These are phyloP conservation scores for Globisporangium nodosum DNA, from an alignment of 352 stramenopile species.

Conservation along the genomic window DNA sequence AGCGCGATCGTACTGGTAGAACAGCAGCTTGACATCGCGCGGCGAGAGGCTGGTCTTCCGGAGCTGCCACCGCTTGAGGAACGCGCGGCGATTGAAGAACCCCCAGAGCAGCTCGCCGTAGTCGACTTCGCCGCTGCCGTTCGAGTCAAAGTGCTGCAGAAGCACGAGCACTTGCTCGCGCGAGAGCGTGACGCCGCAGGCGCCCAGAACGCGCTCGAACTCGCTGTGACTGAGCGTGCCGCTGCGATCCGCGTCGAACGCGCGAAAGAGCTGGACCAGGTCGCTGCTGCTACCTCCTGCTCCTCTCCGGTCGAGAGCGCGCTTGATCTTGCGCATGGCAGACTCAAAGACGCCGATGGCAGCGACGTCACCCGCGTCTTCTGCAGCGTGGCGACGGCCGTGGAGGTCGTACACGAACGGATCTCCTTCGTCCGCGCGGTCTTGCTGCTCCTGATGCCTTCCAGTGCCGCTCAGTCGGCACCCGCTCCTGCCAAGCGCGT, in stretches of 20 bases:
- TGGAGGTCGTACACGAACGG: conserved; percentile 58
- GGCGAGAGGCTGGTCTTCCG: conserved; percentile 23
- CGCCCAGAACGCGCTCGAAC: conserved; percentile 30
- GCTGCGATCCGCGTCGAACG: conserved; percentile 43
- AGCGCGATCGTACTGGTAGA: conserved; percentile 42
- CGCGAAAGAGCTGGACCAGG: conserved; percentile 32
- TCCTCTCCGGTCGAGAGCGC: conserved; percentile 15
- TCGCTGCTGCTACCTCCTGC: conserved; percentile 1
- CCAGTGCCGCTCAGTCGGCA: background rate
- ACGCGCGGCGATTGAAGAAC: conserved; percentile 55
- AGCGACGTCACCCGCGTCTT: conserved; percentile 20
- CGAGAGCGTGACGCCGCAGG: conserved; percentile 25
- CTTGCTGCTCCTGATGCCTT: background rate
- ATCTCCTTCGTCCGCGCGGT: background rate
- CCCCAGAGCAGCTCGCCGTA: conserved; percentile 59
- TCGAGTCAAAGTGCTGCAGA: conserved; percentile 43
- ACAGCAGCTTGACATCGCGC: conserved; percentile 26
- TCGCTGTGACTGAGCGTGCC: conserved; percentile 40
- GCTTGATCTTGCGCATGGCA: conserved; percentile 54
- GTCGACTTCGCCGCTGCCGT: conserved; percentile 43
- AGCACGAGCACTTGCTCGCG: conserved; percentile 35
- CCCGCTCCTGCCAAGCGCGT: conserved; percentile 10
- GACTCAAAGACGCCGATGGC: conserved; percentile 30
- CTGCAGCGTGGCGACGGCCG: conserved; percentile 32
- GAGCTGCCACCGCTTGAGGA: conserved; percentile 49